Percentiles rank a stretch among this genome's conserved stretches.
Evolutionary conservation across 345 rosid species (phyloP).

Genomic region (Odontarrhena argentea): DNA sequence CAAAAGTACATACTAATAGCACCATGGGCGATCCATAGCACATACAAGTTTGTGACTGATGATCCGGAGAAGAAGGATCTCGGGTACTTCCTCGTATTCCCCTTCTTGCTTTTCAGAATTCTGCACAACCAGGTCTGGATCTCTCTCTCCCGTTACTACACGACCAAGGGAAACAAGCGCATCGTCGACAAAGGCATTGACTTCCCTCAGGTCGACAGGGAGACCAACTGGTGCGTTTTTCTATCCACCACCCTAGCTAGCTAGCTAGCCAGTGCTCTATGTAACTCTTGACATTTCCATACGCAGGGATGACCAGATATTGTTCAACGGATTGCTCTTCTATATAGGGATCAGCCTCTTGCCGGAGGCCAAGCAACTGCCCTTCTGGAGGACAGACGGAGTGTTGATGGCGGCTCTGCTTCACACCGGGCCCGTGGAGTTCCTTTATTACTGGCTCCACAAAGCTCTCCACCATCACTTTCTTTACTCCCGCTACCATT

Average conservation of each 20-base stretch:
- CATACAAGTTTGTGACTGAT: slow-evolving; percentile 38
- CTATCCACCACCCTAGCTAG: not conserved
- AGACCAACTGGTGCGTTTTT: slow-evolving; percentile 54
- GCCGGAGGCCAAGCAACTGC: slow-evolving; percentile 46
- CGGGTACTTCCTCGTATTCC: slow-evolving; percentile 44
- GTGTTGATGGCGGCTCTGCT: slow-evolving; percentile 47
- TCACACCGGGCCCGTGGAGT: slow-evolving; percentile 82
- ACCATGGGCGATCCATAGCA: slow-evolving; percentile 59
- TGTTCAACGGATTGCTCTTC: slow-evolving; percentile 56
- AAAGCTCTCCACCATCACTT: slow-evolving; percentile 76
- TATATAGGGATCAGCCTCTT: slow-evolving; percentile 32
- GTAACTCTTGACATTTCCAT: not conserved
- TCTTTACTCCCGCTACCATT: slow-evolving; percentile 85
- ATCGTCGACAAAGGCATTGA: slow-evolving; percentile 62
- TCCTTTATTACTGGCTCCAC: slow-evolving; percentile 83
- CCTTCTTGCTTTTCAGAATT: slow-evolving; percentile 46
- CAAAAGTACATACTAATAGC: slow-evolving; percentile 53
- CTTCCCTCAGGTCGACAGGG: slow-evolving; percentile 67
- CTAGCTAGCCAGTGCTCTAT: not conserved
- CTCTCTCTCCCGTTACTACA: slow-evolving; percentile 51
- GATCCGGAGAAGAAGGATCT: slow-evolving; percentile 44
- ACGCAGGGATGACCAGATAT: slow-evolving; percentile 76
- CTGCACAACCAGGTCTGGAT: slow-evolving; percentile 71
- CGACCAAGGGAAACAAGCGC: slow-evolving; percentile 55
- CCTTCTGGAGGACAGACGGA: slow-evolving; percentile 67